Percentiles rank a stretch among this genome's conserved stretches.
phyloP scores from a whole-genome alignment of 192 early-diverging fungal species.

The Obelidium mucronatum region DNA sequence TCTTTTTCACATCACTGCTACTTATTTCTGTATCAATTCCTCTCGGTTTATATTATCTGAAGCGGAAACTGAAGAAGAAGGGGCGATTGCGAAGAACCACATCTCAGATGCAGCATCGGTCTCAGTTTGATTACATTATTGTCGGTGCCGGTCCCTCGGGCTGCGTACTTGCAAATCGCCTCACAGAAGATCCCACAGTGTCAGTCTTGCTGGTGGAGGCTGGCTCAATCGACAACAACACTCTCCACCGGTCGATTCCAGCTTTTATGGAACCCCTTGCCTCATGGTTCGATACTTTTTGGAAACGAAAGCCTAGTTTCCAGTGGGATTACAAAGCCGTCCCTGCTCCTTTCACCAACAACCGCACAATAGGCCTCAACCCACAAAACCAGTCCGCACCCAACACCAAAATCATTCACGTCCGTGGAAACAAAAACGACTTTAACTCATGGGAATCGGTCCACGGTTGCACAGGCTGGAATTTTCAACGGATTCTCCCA shows the following conservation, averaged over 20 bases:
- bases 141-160: constrained; percentile 51
- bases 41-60: not conserved
- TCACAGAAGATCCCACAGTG: constrained; percentile 39
- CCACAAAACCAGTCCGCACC: constrained; percentile 13
- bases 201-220: constrained; percentile 53
- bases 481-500: constrained; percentile 19
- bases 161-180: constrained; percentile 35
- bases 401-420: constrained; percentile 27
- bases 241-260: constrained; percentile 30
- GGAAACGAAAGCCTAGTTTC: constrained; percentile 5
- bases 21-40: not conserved
- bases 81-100: not conserved
- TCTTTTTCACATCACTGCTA: no score
- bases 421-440: constrained; percentile 27
- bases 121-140: constrained; percentile 33
- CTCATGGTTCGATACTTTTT: not conserved
- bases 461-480: constrained; percentile 32
- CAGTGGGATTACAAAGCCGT: constrained; percentile 34
- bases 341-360: not conserved
- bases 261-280: no score
- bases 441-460: constrained; percentile 23
- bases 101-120: not conserved
- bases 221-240: constrained; percentile 41
- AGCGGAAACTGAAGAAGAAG: not conserved
- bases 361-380: constrained; percentile 18